Base-by-base conservation (phyloP, 192 early-diverging fungal genomes). In the Podila epicladia region DNA sequence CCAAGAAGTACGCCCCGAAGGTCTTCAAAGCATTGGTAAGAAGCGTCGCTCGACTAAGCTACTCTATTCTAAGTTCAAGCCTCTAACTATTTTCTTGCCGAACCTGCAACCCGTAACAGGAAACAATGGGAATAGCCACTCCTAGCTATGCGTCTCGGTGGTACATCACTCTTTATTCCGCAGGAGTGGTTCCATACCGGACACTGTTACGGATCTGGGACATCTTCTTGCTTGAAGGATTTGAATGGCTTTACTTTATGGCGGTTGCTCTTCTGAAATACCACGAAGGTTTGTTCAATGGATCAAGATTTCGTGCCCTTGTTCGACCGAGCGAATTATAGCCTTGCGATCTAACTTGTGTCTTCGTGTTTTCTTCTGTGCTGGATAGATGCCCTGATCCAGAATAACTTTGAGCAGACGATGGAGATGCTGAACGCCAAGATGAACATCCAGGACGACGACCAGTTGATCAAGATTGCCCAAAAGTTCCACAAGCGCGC, bases 161-260 rank as follows among this genome's bases (percentile, higher is more conserved):
- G 89, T 90, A 88, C 58, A 90, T 90, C 26, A 90, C 89, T 0
- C 73, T 90, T 9, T 90, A 87, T 62, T 76, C 89, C 29, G 87
- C 85, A 32, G 86, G 85, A 9, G 83, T 90, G 11, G 82, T 90
- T 31, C 73, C 69, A 19, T 85, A 88, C 71, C 84, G 86, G 35
- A 87, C 84, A 31, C 31, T 90, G 53, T 55, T 90, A 17, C 73
- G 89, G 33, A 87, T 90, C 49, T 90, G 89, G 89, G 89, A 90
- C 49, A 70, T 84, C 35, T 72, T 88, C 29, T 69, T 87, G 48
- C 53, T 90, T 26, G 70, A 76, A 62, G 89, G 89, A 3, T 90
- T 85, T 70, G 87, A 90, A 68, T 68, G 86, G 65, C 68, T 90
- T 2, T 87, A 87, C 58, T 85, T 82, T 73, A 84, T 84, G 63